Evolutionary conservation across 306 rosid species (phyloP), one percentile per base, ranked within the genome.

Genomic region (Pterocarpus santalinus): DNA sequence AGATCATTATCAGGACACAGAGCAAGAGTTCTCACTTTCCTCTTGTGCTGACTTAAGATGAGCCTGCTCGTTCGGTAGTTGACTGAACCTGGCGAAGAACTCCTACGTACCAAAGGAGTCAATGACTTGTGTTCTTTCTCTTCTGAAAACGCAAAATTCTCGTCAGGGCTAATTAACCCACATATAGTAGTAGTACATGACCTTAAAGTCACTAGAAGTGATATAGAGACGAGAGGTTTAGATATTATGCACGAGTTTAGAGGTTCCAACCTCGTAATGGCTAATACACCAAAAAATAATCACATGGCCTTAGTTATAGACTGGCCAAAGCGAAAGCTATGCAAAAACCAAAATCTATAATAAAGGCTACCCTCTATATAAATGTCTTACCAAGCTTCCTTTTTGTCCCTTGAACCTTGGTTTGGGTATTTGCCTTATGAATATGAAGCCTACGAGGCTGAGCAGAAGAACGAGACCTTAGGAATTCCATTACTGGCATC

Each of bases 1-100:
- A 76, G 92, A 85, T 92, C 94, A 30, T 94, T 91, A 56, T 83
- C 94, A 3, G 97, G 98, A 70, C 89, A 88, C 44, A 89, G 43
- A 61, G 90, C 79, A 70, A 94, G 87, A 73, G 86, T 81, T 75
- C 94, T 81, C 84, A 92, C 60, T 85, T 75, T 94, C 63, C 88
- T 88, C 85, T 81, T 92, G 78, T 94, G 97, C 52, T 83, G 92
- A 86, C 93, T 87, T 35, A 89, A 55, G 65, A 92, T 85, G 47
- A 86, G 87, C 70, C 33, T 83, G 86, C 81, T 83, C n/a, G 68
- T 39, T 83, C 71, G 75, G 71, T 75, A 80, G 8, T 69, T 78
- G 56, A 90, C 72, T 35, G 65, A 69, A 49, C 72, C 8, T 34
- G 97, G 80, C 17, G 84, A 82, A 79, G 87, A 80, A 60, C 86